A percentile compares a stretch with the other conserved stretches of the same genome.
Evolutionary conservation across 163 green algal genomes (phyloP).

Genomic region (Volvox carteri): DNA sequence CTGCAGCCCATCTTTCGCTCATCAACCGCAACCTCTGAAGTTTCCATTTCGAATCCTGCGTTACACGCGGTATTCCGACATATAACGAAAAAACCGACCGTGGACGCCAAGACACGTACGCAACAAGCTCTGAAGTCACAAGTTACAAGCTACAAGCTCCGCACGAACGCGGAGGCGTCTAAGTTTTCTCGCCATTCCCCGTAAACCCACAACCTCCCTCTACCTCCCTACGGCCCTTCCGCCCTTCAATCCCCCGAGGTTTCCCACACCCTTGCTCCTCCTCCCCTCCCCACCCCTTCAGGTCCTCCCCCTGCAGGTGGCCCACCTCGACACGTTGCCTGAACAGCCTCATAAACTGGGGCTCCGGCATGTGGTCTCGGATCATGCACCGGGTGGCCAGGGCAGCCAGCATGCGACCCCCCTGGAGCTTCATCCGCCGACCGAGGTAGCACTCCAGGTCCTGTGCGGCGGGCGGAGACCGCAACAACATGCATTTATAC

Average conservation of each 20-base stretch:
- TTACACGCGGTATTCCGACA: too few relatives aligned
- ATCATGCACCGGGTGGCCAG: background rate
- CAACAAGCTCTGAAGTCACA: too few relatives aligned
- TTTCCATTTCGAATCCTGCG: background rate
- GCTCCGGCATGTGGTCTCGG: background rate
- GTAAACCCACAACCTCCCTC: background rate
- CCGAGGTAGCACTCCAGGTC: conserved; percentile 28
- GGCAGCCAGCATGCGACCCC: background rate
- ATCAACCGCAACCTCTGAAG: background rate
- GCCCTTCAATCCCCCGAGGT: background rate
- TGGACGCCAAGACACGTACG: too few relatives aligned
- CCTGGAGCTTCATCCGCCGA: background rate
- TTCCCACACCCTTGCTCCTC: background rate
- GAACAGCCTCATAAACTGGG: conserved; percentile 3
- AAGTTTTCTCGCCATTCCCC: background rate
- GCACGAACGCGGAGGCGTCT: background rate
- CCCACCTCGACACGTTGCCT: conserved; percentile 13
- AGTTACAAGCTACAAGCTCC: background rate
- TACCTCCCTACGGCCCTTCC: background rate
- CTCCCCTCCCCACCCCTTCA: background rate
- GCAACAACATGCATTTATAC: background rate
- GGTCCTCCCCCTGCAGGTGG: background rate
- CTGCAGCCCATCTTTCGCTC: too few relatives aligned
- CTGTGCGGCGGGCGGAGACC: background rate
- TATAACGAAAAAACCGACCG: too few relatives aligned